Conservation (phyloP, 495 filamentous ascomycete genomes). For the Annulohypoxylon maeteangense region DNA sequence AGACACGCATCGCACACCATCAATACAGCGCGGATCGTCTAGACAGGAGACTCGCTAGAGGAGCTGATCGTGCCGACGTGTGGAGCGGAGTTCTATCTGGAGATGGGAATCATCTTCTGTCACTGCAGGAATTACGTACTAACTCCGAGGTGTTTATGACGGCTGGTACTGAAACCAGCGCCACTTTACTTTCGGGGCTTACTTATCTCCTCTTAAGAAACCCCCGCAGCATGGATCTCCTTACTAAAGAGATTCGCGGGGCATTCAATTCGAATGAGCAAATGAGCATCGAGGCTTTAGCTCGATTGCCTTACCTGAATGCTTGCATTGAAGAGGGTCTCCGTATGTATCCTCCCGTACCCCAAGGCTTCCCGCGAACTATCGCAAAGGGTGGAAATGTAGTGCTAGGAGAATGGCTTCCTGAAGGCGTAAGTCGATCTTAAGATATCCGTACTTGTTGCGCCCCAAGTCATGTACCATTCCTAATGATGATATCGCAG, state of each 20-base stretch:
- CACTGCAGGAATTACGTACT: not conserved
- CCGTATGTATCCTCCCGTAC: constrained; percentile 66
- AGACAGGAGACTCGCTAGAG: not conserved
- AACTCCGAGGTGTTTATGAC: not conserved
- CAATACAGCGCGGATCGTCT: not conserved
- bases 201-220: constrained; percentile 52
- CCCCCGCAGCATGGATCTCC: constrained; percentile 51
- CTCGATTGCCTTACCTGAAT: constrained; percentile 54
- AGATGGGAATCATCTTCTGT: not conserved
- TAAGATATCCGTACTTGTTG: not conserved
- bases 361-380: constrained; percentile 56
- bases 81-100: not conserved
- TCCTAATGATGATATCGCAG: not conserved
- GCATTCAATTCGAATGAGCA: constrained; percentile 58
- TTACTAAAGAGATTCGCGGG: constrained; percentile 60
- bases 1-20: too few species aligned
- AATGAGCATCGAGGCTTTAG: constrained; percentile 50
- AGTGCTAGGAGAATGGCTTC: constrained; percentile 58
- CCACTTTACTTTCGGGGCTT: not conserved
- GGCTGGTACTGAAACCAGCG: not conserved
- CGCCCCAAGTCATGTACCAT: not conserved
- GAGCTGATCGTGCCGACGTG: not conserved
- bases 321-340: constrained; percentile 67
- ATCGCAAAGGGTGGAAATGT: constrained; percentile 56
- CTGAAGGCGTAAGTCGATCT: constrained; percentile 43